These are phyloP conservation scores for Medicago ruthenica DNA, from an alignment of 306 rosid genomes.

Conservation along the genomic window DNA sequence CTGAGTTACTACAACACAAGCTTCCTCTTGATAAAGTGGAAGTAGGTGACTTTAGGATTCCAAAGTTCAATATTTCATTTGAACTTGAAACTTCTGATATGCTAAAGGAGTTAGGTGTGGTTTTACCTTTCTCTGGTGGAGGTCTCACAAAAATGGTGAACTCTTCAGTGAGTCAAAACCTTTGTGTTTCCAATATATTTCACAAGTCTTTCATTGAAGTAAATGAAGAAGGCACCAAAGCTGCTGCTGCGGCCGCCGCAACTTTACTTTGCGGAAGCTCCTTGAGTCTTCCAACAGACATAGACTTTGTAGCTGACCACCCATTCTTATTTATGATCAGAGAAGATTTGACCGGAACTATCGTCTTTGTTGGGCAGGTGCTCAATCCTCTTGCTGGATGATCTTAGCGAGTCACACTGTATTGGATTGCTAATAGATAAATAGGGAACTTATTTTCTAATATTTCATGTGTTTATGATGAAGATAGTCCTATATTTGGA, in stretches of 20 bases:
- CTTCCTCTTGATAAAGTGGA: slow-evolving; percentile 51
- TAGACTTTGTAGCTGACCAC: slow-evolving; percentile 81
- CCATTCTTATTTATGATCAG: slow-evolving; percentile 75
- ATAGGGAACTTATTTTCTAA: not conserved
- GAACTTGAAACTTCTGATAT: slow-evolving; percentile 60
- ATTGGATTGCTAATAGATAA: not conserved
- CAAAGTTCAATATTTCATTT: slow-evolving; percentile 77
- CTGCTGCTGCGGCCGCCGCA: slow-evolving; percentile 77
- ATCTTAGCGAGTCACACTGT: not conserved
- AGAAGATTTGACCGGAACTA: slow-evolving; percentile 70
- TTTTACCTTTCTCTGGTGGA: slow-evolving; percentile 61
- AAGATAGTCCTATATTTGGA: not conserved
- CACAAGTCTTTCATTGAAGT: slow-evolving; percentile 86
- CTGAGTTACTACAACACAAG: slow-evolving; percentile 59
- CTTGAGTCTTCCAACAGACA: not conserved
- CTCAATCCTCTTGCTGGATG: slow-evolving; percentile 60
- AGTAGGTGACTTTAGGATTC: slow-evolving; percentile 75
- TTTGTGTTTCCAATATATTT: slow-evolving; percentile 60
- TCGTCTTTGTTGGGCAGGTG: slow-evolving; percentile 77
- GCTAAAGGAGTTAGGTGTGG: slow-evolving; percentile 69
- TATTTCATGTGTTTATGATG: not conserved
- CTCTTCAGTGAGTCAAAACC: slow-evolving; percentile 54
- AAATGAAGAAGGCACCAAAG: slow-evolving; percentile 88
- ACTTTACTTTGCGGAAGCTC: not conserved
- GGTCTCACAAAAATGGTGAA: slow-evolving; percentile 81